These are phyloP conservation scores for Paramecium pentaurelia DNA, from an alignment of 73 alveolate species.

Conservation along the genomic window DNA sequence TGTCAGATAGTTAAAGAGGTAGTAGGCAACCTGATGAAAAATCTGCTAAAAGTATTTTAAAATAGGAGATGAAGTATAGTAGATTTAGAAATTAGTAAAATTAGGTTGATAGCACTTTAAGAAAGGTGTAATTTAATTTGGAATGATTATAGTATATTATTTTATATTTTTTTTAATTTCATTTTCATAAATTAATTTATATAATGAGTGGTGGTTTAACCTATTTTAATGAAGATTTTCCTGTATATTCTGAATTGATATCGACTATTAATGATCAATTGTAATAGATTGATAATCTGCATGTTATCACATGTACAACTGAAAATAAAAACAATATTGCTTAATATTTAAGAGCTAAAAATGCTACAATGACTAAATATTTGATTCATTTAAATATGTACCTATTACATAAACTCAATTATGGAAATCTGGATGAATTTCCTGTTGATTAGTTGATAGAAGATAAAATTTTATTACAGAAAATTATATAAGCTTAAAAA, in stretches of 20 bases:
- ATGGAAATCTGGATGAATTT: conserved; percentile 7
- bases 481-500: background rate
- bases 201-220: conserved; percentile 25
- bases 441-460: conserved; percentile 1
- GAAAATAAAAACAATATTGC: conserved; percentile 26
- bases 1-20: background rate
- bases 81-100: background rate
- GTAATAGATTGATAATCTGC: background rate
- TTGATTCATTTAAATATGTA: conserved; percentile 2
- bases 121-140: background rate
- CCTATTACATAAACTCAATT: background rate
- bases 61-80: conserved; percentile 14
- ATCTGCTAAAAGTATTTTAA: background rate
- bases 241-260: background rate
- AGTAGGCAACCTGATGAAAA: background rate
- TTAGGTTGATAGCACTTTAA: background rate
- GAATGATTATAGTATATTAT: background rate
- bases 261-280: background rate
- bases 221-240: background rate
- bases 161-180: background rate
- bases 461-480: conserved; percentile 1
- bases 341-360: conserved; percentile 30
- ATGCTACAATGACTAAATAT: conserved; percentile 32
- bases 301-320: background rate
- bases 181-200: background rate